Base-by-base conservation (phyloP, 139 green algal species). In the Penium margaritaceum region DNA sequence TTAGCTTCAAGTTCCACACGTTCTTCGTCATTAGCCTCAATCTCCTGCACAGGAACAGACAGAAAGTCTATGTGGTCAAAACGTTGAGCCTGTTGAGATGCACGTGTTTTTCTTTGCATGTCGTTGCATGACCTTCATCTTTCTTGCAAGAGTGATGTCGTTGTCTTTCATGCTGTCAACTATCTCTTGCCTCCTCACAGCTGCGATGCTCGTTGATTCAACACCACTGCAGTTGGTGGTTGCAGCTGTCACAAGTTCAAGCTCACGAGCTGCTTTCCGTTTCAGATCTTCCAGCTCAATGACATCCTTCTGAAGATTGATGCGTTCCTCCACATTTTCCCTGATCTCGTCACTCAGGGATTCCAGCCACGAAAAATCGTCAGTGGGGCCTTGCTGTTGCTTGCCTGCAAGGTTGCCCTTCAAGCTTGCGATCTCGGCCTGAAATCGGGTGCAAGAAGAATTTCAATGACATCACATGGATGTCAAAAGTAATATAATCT, bases 261-360 rank as follows among this genome's bases (percentile, higher is more conserved):
- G 57, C 30, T 39, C 75, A 81, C 38, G 71, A 58, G 15, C 53
- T 47, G 35, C 74, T 41, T n/a, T 71, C 70, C 5, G 33, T 39
- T 33, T 72, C 15, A 19, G 76, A 76, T 91, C 89, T 78, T 93
- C 85, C 19, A 91, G 84, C 80, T 93, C 89, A 70, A 89, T 91
- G 63, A 93, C 71, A 17, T 81, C 86, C 71, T 91, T 79, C 51
- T 84, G 78, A 60, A 90, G 68, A 76, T 93, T 93, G 73, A 93
- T 89, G 53, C 87, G 83, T 84, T 91, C 89, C 67, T 91, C 86
- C 35, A 90, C 86, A 72, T 91, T 91, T 41, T 89, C 87, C 61
- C 89, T 87, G 36, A 79, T 77, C 5, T 83, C 73, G 15, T 33
- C 34, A 36, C 44, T 73, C 15, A 79, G 38, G 12, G 57, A 32